A percentile compares a stretch with the other conserved stretches of the same genome.
phyloP scores from a whole-genome alignment of 2,329 filamentous ascomycete species.

The Neophaeococcomyces mojaviensis region DNA sequence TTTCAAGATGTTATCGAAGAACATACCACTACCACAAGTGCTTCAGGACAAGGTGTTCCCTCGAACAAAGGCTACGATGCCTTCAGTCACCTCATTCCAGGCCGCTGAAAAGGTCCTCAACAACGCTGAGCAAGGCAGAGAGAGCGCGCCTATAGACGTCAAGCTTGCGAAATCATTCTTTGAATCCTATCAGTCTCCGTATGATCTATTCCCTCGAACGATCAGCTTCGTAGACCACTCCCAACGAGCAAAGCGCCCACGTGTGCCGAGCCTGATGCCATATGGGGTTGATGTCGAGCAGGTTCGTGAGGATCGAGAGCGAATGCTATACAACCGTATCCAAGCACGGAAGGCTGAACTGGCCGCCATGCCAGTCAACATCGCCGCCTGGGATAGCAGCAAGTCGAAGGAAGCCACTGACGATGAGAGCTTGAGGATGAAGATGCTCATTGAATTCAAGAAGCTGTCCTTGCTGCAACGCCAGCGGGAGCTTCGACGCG shows the following conservation, averaged over 20 bases:
- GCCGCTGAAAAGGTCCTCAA: slow-evolving; percentile 30
- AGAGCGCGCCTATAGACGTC: slow-evolving; percentile 21
- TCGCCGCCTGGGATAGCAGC: slow-evolving; percentile 76
- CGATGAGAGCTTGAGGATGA: slow-evolving; percentile 77
- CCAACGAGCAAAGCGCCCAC: slow-evolving; percentile 64
- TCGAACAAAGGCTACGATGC: slow-evolving; percentile 41
- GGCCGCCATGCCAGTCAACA: slow-evolving; percentile 73
- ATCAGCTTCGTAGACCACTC: slow-evolving; percentile 78
- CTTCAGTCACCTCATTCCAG: slow-evolving; percentile 24
- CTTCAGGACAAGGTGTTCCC: slow-evolving; percentile 75
- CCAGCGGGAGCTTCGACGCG: slow-evolving; percentile 76
- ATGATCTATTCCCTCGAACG: slow-evolving; percentile 46
- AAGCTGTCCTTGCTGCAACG: slow-evolving; percentile 79
- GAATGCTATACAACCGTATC: slow-evolving; percentile 84
- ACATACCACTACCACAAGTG: slow-evolving; percentile 67
- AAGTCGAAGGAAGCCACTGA: slow-evolving; percentile 61
- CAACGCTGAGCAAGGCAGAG: slow-evolving; percentile 25
- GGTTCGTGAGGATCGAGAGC: slow-evolving; percentile 76
- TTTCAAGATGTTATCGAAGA: slow-evolving; percentile 84
- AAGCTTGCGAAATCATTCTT: slow-evolving; percentile 42
- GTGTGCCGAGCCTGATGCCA: slow-evolving; percentile 83
- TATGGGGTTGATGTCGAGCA: slow-evolving; percentile 82
- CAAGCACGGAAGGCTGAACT: slow-evolving; percentile 76
- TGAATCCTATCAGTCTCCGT: slow-evolving; percentile 69
- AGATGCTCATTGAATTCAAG: slow-evolving; percentile 93